Percentiles rank a stretch among this genome's conserved stretches.
phyloP scores from a whole-genome alignment of 176 grass and related monocot species.

The Hordeum vulgare region MorexV3_pseudomolecules_assembly NC_058518.1:466610213-466610712 shows the following conservation, averaged over 20 bases:
- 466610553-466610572: slow-evolving; percentile 69
- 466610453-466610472: slow-evolving; percentile 59
- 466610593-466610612: slow-evolving; percentile 60
- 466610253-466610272: slow-evolving; percentile 63
- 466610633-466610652: slow-evolving; percentile 82
- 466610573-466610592: slow-evolving; percentile 80
- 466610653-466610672: slow-evolving; percentile 90
- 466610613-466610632: slow-evolving; percentile 73
- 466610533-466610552: slow-evolving; percentile 77
- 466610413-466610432: slow-evolving; percentile 77
- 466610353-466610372: slow-evolving; percentile 69
- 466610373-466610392: slow-evolving; percentile 87
- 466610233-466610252: slow-evolving; percentile 92
- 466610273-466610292: slow-evolving; percentile 51
- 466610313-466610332: slow-evolving; percentile 78
- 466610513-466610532: slow-evolving; percentile 53
- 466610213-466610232: slow-evolving; percentile 95
- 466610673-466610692: slow-evolving; percentile 56
- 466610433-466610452: slow-evolving; percentile 61
- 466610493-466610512: slow-evolving; percentile 50
- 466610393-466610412: slow-evolving; percentile 79
- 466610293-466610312: slow-evolving; percentile 80
- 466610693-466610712: slow-evolving; percentile 84
- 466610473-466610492: slow-evolving; percentile 57
- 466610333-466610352: slow-evolving; percentile 84